phyloP scores from a whole-genome alignment of 2,329 filamentous ascomycete genomes.

The Xylaria sp. region DNA sequence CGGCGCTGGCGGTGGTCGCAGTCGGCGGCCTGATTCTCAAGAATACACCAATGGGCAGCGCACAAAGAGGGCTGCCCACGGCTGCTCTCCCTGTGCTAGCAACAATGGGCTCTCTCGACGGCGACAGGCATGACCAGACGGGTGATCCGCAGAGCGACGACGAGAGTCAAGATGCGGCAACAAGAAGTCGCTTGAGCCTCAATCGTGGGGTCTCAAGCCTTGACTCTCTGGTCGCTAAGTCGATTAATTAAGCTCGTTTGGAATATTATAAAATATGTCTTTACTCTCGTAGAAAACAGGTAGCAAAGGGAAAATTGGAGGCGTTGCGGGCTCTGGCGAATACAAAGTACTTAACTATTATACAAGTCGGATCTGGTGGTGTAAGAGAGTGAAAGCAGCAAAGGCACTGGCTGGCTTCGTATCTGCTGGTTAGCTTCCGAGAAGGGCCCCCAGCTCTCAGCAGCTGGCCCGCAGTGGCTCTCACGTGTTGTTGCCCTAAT shows the following conservation, averaged over 20 bases:
- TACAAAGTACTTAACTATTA: not conserved
- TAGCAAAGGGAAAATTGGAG: conserved; percentile 8
- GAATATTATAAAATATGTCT: not conserved
- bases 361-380: not conserved
- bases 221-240: conserved; percentile 1
- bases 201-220: conserved; percentile 13
- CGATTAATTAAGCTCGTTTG: not conserved
- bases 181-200: conserved; percentile 26
- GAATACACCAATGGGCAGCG: not conserved
- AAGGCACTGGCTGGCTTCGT: not conserved
- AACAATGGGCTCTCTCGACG: conserved; percentile 5
- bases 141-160: conserved; percentile 16
- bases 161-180: not conserved
- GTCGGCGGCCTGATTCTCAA: conserved; percentile 13
- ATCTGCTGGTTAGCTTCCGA: not conserved
- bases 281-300: not conserved
- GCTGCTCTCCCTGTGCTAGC: conserved; percentile 10
- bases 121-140: conserved; percentile 16
- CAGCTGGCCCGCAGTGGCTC: not conserved
- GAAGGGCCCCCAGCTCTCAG: not conserved
- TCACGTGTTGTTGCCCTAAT: conserved; percentile 1
- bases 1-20: not conserved
- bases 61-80: conserved; percentile 5
- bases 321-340: not conserved
- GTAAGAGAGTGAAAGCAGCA: not conserved